Base-by-base conservation (phyloP, 1,284 basidiomycete species). In the Cystobasidiaceae sp. region DNA sequence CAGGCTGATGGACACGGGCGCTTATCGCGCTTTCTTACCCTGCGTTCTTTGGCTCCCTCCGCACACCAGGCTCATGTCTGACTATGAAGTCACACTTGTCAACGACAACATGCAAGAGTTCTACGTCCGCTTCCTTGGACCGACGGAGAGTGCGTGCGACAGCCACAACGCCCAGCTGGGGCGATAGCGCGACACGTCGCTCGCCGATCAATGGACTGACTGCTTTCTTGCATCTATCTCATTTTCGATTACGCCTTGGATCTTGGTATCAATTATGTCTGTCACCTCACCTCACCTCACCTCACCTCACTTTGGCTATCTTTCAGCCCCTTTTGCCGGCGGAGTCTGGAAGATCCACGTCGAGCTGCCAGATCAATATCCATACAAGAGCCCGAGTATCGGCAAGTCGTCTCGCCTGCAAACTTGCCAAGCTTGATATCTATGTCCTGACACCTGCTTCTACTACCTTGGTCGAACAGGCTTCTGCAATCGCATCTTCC, bases 401-500 rank as follows among this genome's bases (percentile, higher is more conserved):
- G 60, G 60, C 54, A 9, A 25, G 59, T 46, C 8, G 21, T 25
- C 19, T 39, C 11, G n/a, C 46, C 13, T 25, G 3, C 15, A 19
- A 5, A 21, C 51, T 34, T 34, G 21, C 30, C 19, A 3, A 11
- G 17, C 50, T 27, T 33, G 19, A 39, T 34, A 1, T 23, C 30
- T 11, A 23, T 11, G 5, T 15, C 23, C 6, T 57, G 17, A 30
- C 23, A 11, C 2, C 49, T 2, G 8, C 23, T 9, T 15, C 27
- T 27, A 33, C 30, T 9, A 21, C 49, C 15, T 13, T 51, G 27
- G 11, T 6, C 23, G 11, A 9, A 13, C 50, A 62, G 94, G 94
- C 0, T 98, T 98, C 79, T 94, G 97, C 91, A 98, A 98, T 85
- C 97, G 97, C 86, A 97, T 98, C 76, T 98, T 97, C 77, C 94